These are phyloP conservation scores for Solanum neorickii DNA, from an alignment of 257 asterid genomes.

Conservation along the genomic window DNA sequence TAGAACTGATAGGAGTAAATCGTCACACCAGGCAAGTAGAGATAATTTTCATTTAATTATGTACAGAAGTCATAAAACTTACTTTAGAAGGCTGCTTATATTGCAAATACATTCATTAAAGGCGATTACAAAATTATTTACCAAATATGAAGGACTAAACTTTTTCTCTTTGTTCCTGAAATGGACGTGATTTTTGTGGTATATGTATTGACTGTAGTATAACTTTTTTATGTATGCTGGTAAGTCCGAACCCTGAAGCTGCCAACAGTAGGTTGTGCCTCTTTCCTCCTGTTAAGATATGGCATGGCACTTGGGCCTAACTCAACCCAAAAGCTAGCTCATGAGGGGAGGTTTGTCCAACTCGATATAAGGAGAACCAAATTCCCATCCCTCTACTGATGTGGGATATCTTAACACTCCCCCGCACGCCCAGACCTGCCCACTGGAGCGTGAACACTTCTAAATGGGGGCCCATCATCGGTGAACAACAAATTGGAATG, in stretches of 20 bases:
- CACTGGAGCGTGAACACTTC: too few species aligned
- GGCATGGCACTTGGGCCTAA: too few species aligned
- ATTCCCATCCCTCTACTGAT: too few species aligned
- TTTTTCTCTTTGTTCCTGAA: not conserved
- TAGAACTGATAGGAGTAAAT: conserved; percentile 42
- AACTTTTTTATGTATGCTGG: not conserved
- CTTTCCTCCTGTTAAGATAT: not conserved
- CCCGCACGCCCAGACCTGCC: too few species aligned
- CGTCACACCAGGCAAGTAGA: not conserved
- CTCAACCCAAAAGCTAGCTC: too few species aligned
- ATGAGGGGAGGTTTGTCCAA: too few species aligned
- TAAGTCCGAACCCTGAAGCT: not conserved
- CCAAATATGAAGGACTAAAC: not conserved
- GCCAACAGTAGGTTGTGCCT: not conserved
- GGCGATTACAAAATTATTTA: not conserved
- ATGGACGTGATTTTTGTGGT: not conserved
- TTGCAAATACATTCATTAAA: not conserved
- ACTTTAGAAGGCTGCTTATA: not conserved
- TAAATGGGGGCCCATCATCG: too few species aligned
- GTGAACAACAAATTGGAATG: too few species aligned
- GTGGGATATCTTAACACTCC: too few species aligned
- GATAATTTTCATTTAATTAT: not conserved
- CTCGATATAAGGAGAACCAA: too few species aligned
- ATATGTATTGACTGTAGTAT: not conserved
- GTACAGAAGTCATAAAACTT: not conserved